Base-by-base conservation (phyloP, 805 yeast species). In the Saccharomycopsis javanensis region DNA sequence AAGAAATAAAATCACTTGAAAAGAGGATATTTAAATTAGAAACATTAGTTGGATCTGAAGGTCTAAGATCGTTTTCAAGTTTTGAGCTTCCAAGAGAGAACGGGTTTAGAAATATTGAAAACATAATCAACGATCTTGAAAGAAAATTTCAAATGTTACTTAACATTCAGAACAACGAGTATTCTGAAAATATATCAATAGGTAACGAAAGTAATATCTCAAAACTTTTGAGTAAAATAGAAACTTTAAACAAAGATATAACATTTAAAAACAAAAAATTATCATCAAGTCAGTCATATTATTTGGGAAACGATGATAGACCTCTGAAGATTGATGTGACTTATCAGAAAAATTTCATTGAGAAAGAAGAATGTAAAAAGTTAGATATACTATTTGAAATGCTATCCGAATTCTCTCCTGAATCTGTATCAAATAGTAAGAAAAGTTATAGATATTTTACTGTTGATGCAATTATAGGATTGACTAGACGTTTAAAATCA, bases 181-280 rank as follows among this genome's bases (percentile, higher is more conserved):
- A 50, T 35, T 27, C 30, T 10, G 51, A 55, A 31, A 38, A 33
- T 23, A 20, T 27, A n/a, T 3, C 33, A 8, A 20, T 57, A 6
- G 62, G 60, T 20, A 60, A 57, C 20, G 50, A 50, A 45, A 56
- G 48, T n/a, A 16, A 46, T 6, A 23, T 60, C 2, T n/a, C 37
- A 28, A 15, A 34, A 6, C 31, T 60, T 13, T 15, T 58, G 7
- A 37, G 38, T 3, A 60, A 56, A 27, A 53, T 60, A 54, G 63
- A 60, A 52, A n/a, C 55, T 1, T 50, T 60, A 5, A 58, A 60
- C 35, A 57, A 51, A 50, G 60, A 60, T 18, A 60, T 60, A 5
- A 35, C 35, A 11, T 48, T 57, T 5, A 60, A 60, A 25, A 60
- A 57, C 28, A 60, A 56, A 20, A 60, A 60, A 42, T 23, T 59